These are phyloP conservation scores for Plasmodium relictum DNA, from an alignment of 169 alveolate species.

Conservation along the genomic window DNA sequence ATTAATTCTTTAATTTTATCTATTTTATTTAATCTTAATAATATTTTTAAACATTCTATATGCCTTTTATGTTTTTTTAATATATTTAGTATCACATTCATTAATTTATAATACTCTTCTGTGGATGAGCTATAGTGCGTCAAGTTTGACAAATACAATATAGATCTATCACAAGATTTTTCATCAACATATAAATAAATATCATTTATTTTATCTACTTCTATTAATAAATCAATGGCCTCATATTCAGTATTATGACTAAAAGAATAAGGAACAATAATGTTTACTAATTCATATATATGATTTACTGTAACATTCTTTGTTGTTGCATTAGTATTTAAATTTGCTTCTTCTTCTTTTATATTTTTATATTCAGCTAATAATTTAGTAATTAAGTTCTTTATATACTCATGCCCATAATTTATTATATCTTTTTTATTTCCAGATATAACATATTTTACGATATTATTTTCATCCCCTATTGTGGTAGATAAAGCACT, in stretches of 20 bases:
- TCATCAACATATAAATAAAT: conserved; percentile 84
- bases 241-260: conserved; percentile 89
- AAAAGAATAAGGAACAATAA: conserved; percentile 89
- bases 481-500: conserved; percentile 76
- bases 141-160: conserved; percentile 12
- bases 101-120: conserved; percentile 52
- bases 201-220: conserved; percentile 87
- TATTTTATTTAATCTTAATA: conserved; percentile 47
- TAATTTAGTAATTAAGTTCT: conserved; percentile 53
- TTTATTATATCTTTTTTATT: conserved; percentile 53
- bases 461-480: conserved; percentile 73
- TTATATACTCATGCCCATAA: conserved; percentile 74
- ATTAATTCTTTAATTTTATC: conserved; percentile 52
- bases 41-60: conserved; percentile 62
- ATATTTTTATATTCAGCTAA: conserved; percentile 40
- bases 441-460: conserved; percentile 52
- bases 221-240: conserved; percentile 89
- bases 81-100: conserved; percentile 53
- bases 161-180: conserved; percentile 42
- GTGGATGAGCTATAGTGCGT: conserved; percentile 61
- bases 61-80: conserved; percentile 66
- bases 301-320: conserved; percentile 19
- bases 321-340: conserved; percentile 4
- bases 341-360: conserved; percentile 54
- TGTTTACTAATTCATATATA: conserved; percentile 81